phyloP scores from a whole-genome alignment of 2,329 filamentous ascomycete species.

The Orbilia brochopaga region DNA sequence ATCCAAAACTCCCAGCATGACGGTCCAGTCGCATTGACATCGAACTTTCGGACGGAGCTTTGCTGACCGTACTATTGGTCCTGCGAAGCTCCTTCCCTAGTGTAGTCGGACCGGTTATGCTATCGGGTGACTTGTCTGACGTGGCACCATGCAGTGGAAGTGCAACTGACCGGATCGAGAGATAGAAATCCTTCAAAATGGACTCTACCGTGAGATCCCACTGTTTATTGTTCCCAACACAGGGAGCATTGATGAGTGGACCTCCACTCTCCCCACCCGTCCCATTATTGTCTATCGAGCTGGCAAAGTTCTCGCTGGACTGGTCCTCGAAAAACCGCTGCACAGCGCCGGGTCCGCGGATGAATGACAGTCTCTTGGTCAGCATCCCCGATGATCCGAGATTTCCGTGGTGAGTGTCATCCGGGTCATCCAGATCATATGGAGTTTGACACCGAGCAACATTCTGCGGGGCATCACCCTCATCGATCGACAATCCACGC shows the following conservation, averaged over 20 bases:
- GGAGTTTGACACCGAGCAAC: conserved; percentile 52
- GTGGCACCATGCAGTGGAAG: conserved; percentile 79
- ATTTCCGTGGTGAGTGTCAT: conserved; percentile 55
- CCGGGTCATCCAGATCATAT: conserved; percentile 49
- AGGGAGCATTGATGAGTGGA: conserved; percentile 77
- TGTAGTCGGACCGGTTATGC: conserved; percentile 22
- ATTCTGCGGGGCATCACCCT: conserved; percentile 49
- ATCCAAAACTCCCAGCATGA: conserved; percentile 45
- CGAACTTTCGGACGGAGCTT: conserved; percentile 76
- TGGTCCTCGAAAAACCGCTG: conserved; percentile 53
- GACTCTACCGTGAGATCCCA: conserved; percentile 90
- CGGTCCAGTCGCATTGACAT: conserved; percentile 55
- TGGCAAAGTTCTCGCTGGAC: conserved; percentile 49
- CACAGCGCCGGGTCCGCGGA: conserved; percentile 54
- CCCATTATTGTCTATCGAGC: conserved; percentile 58
- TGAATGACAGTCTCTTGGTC: conserved; percentile 43
- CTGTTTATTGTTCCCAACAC: conserved; percentile 73
- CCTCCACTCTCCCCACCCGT: conserved; percentile 67
- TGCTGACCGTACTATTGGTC: conserved; percentile 88
- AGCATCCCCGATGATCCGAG: conserved; percentile 55
- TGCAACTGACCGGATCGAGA: conserved; percentile 83
- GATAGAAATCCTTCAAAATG: conserved; percentile 91
- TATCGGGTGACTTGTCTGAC: conserved; percentile 52
- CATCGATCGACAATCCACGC: conserved; percentile 66
- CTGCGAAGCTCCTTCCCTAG: conserved; percentile 59